Base-by-base conservation (phyloP, 2,329 filamentous ascomycete genomes). In the Diaporthe destruens region DNA sequence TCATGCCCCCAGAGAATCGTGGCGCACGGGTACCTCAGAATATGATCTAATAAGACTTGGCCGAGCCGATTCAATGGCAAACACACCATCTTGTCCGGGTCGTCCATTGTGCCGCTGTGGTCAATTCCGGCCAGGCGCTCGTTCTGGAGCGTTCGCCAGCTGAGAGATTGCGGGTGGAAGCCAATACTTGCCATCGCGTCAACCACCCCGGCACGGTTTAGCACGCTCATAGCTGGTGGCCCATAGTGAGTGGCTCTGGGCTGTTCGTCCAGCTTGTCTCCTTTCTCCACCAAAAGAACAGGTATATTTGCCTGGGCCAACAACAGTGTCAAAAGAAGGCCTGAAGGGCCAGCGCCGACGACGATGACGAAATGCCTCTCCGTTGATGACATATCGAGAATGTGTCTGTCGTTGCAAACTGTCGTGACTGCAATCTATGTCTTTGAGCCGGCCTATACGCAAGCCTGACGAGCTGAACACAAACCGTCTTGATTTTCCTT, bases 1-100 rank as follows among this genome's bases (percentile, higher is more conserved):
- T 29, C 29, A 29, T 29, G 29, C 2, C 29, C 29, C 29, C 29
- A 29, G 5, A 29, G 29, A 29, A 29, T 29, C 29, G 29, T 29
- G 29, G 29, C 29, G 29, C 29, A 29, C 29, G 29, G 29, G 29
- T 29, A 29, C 29, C 29, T 29, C 29, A 29, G 29, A 29, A 29
- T 29, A 29, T 29, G 29, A 2, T 29, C 29, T 29, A 29, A 29
- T 29, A 29, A 29, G 29, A 29, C 29, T 29, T 29, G 2, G 29
- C 29, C 29, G 29, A 49, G 32, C 8, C 85, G 75, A 2, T 82
- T 81, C 29, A 85, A 76, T 1, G 81, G 80, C 0, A 81, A 81
- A 77, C 84, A 78, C 70, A 79, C 78, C 23, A 55, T 42, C 63
- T 79, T 29, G 29, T 29, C 29, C 29, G 29, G 29, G 29, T 29